Evolutionary conservation across 306 rosid species (phyloP).

Genomic region (Cicer bijugum): DNA sequence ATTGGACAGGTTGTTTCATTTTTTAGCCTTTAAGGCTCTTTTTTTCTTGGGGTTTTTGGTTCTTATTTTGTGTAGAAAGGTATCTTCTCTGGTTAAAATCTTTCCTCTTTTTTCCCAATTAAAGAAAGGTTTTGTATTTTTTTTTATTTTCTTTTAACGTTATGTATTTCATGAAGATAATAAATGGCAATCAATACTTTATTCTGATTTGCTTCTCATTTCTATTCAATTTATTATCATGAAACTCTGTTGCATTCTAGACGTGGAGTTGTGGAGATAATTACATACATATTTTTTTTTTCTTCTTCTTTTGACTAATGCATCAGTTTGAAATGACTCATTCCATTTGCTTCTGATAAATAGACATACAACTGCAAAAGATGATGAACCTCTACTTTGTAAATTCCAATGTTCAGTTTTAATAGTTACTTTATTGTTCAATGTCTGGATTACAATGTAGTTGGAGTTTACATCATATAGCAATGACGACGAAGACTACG

Average conservation of each 20-base stretch:
- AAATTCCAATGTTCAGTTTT: conserved; percentile 12
- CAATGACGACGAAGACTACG: conserved; percentile 79
- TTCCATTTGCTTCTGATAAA: conserved; percentile 12
- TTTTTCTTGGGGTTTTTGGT: neutral
- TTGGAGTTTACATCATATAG: conserved; percentile 79
- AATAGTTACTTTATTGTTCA: conserved; percentile 38
- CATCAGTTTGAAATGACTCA: neutral
- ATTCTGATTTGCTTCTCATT: neutral
- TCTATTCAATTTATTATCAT: conserved; percentile 5
- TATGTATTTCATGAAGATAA: neutral
- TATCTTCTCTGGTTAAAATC: conserved; percentile 10
- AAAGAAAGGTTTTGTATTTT: neutral
- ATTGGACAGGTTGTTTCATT: neutral
- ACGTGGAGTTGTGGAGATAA: conserved; percentile 4
- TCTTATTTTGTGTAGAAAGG: neutral
- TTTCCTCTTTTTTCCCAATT: conserved; percentile 8
- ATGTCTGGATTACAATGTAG: conserved; percentile 58
- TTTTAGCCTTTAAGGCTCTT: conserved; percentile 22
- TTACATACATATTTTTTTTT: neutral
- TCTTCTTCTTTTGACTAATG: neutral
- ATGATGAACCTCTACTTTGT: conserved; percentile 16
- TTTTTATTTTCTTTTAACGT: neutral
- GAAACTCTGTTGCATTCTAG: neutral
- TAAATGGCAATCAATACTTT: conserved; percentile 3
- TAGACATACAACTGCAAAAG: neutral